Base-by-base conservation (phyloP, 352 stramenopile genomes). In the Phytophthora quininea region DNA sequence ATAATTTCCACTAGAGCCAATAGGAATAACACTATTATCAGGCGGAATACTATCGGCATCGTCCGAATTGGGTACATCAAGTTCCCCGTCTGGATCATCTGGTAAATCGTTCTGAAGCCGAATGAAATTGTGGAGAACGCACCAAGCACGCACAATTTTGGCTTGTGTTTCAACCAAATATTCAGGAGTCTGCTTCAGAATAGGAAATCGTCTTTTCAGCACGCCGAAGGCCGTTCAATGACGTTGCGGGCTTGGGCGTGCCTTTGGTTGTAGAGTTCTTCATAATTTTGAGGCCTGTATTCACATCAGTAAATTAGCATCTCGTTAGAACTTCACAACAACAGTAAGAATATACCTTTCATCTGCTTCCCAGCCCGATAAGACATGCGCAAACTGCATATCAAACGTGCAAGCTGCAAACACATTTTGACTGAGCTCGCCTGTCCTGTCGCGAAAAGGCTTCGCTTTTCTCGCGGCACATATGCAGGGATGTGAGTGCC, bases 391-490 rank as follows among this genome's bases (percentile, higher is more conserved):
- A 57, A 76, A 73, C 19, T 52, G 40, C 45, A 69, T 56, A 38
- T 76, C 62, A 33, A 71, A 71, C 19, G 59, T 69, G 43, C 54
- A 67, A 10, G 65, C 68, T 24, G 51, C 63, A 37, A 73, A 64
- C 5, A 76, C 63, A 48, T 76, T 73, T 14, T 73, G 68, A 9
- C 45, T 62, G 3, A 76, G 3, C 5, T 30, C 12, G 15, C 64
- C 64, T 3, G 48, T 76, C 3, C 68, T 52, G 37, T 73, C 59
- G 33, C 68, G 62, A 52, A 65, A 76, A 4, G 58, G 57, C n/a
- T 54, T 60, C 37, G 51, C 54, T 15, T 63, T 31, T 59, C 56
- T 4, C 19, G 32, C 7, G 45, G 24, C 7, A 54, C 35, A 35
- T 54, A 54, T 2, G 65, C 65, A 40, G 57, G 58, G 37, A 68